phyloP scores from a whole-genome alignment of 2,329 filamentous ascomycete species.

The Emmonsiellopsis sp. region DNA sequence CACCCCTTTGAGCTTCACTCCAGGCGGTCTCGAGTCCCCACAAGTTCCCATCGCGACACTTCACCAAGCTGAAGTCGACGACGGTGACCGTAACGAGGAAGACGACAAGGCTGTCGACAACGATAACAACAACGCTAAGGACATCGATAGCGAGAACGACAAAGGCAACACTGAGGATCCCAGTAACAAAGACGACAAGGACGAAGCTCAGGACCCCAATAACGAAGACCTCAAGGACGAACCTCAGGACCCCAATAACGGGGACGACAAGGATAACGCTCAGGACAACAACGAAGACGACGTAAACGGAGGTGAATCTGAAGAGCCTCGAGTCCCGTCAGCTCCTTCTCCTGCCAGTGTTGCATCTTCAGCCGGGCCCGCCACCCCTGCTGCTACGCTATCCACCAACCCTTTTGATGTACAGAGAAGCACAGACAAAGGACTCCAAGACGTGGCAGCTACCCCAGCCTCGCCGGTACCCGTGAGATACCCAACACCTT shows the following conservation, averaged over 20 bases:
- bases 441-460: constrained; percentile 2
- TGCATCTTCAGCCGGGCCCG: neutral
- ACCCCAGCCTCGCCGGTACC: constrained; percentile 6
- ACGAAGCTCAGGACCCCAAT: neutral
- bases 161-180: neutral
- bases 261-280: neutral
- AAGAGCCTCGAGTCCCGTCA: neutral
- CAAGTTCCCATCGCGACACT: neutral
- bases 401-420: constrained; percentile 5
- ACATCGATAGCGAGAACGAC: neutral
- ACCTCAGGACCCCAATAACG: neutral
- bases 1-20: constrained; percentile 6
- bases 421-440: constrained; percentile 5
- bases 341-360: constrained; percentile 1
- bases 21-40: constrained; percentile 2
- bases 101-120: neutral
- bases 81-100: neutral
- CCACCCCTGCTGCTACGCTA: constrained; percentile 2
- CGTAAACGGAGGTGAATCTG: constrained; percentile 1
- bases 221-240: neutral
- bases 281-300: neutral
- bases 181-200: neutral
- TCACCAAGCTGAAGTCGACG: neutral
- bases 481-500: constrained; percentile 2
- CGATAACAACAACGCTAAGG: neutral